Evolutionary conservation across 1,284 basidiomycete genomes (phyloP).

Genomic region (Trametes polyzona): DNA sequence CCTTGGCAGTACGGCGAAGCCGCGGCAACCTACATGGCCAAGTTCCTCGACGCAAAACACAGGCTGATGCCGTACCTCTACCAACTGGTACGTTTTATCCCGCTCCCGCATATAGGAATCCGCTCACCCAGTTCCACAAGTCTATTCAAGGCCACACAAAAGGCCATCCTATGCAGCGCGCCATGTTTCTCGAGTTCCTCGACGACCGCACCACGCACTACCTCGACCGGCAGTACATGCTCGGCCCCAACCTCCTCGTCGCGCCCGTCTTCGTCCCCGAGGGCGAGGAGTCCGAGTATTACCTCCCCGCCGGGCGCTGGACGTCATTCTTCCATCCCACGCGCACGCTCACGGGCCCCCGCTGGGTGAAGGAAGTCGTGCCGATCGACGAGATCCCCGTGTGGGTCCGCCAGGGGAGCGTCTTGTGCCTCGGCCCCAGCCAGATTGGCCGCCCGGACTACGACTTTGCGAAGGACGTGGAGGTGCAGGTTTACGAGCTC

Average conservation of each 20-base stretch:
- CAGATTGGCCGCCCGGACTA: constrained; percentile 68
- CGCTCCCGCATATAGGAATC: background rate
- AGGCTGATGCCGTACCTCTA: constrained; percentile 79
- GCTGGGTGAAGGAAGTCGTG: constrained; percentile 61
- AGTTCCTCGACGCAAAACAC: constrained; percentile 69
- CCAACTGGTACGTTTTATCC: constrained; percentile 50
- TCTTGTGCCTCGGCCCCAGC: constrained; percentile 60
- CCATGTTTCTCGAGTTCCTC: constrained; percentile 77
- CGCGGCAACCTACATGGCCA: constrained; percentile 67
- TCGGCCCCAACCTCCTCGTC: constrained; percentile 71
- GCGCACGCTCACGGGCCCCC: constrained; percentile 52
- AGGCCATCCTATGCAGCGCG: constrained; percentile 68
- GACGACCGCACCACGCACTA: constrained; percentile 66
- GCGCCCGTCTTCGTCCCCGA: constrained; percentile 72
- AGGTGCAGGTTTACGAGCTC: constrained; percentile 58
- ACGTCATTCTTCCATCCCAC: constrained; percentile 62
- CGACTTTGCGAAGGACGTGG: constrained; percentile 54
- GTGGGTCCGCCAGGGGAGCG: constrained; percentile 62
- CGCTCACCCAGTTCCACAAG: constrained; percentile 25
- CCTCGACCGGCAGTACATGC: constrained; percentile 73
- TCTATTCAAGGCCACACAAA: constrained; percentile 60
- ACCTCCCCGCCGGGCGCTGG: constrained; percentile 72
- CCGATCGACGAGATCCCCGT: constrained; percentile 66
- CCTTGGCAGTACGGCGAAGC: constrained; percentile 79
- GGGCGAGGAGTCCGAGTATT: constrained; percentile 64